Percentiles rank a stretch among this genome's conserved stretches.
phyloP scores from a whole-genome alignment of 768 basidiomycete species.

The Clitopilus passeckerianus region DNA sequence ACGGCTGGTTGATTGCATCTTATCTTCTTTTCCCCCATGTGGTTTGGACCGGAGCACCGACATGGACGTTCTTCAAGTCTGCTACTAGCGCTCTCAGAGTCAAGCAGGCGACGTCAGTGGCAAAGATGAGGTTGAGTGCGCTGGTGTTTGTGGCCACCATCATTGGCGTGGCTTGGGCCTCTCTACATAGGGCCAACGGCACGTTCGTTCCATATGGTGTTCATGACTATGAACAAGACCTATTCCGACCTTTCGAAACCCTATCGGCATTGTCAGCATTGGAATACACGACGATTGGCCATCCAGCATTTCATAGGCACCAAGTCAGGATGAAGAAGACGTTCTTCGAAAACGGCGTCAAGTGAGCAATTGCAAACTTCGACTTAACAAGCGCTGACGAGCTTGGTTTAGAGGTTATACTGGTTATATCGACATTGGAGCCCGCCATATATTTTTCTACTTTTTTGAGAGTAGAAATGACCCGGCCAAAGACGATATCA shows the following conservation, averaged over 20 bases:
- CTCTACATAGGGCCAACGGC: no score
- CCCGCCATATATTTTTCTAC: constrained; percentile 67
- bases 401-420: constrained; percentile 34
- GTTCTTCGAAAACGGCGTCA: constrained; percentile 58
- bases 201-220: background rate
- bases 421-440: constrained; percentile 60
- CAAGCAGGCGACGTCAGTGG: no score
- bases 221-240: constrained; percentile 16
- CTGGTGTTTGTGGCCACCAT: no score
- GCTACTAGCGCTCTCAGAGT: background rate
- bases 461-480: constrained; percentile 70
- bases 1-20: background rate
- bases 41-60: background rate
- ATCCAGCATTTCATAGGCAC: constrained; percentile 47
- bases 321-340: constrained; percentile 55
- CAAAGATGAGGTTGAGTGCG: no score
- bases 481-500: constrained; percentile 55
- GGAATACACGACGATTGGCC: constrained; percentile 31
- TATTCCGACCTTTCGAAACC: constrained; percentile 28
- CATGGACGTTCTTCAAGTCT: background rate
- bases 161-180: no score
- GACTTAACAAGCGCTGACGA: constrained; percentile 1
- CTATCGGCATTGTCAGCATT: constrained; percentile 25
- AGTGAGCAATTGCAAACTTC: constrained; percentile 22
- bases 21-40: background rate